Conservation (phyloP, 805 yeast genomes). For the Metschnikowia dekortorum region DNA sequence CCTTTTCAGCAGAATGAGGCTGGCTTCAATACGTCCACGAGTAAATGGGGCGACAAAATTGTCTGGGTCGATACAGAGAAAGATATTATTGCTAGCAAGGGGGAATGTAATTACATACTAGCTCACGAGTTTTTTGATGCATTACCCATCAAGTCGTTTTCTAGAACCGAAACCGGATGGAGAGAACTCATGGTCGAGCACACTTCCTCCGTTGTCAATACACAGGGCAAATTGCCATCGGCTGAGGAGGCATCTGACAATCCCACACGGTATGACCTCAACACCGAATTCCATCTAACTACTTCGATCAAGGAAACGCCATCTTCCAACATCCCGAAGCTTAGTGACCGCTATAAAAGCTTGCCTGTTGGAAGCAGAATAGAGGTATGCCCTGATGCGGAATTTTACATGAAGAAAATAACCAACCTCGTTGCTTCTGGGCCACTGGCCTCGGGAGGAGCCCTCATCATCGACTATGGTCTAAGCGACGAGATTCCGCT, state of each 20-base stretch:
- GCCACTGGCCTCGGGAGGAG: conserved; percentile 49
- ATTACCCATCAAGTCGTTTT: conserved; percentile 68
- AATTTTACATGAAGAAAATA: conserved; percentile 52
- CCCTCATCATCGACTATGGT: conserved; percentile 77
- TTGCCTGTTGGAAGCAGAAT: conserved; percentile 55
- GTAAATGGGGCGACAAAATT: conserved; percentile 50
- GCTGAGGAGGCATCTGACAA: conserved; percentile 6
- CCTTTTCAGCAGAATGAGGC: conserved; percentile 16
- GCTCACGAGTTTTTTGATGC: conserved; percentile 92
- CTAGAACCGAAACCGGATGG: conserved; percentile 67
- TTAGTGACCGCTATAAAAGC: conserved; percentile 46
- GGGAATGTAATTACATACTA: conserved; percentile 54
- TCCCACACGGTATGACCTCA: conserved; percentile 3
- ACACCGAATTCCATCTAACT: conserved; percentile 50
- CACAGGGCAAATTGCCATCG: conserved; percentile 26
- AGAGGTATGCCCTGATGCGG: conserved; percentile 74
- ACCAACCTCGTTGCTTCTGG: conserved; percentile 41
- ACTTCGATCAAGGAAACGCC: conserved; percentile 59
- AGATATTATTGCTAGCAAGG: conserved; percentile 29
- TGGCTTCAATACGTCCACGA: conserved; percentile 34
- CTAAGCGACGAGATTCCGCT: conserved; percentile 57
- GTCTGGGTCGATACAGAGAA: conserved; percentile 60
- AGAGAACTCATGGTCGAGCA: conserved; percentile 70
- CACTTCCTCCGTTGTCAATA: conserved; percentile 32
- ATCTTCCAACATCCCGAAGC: conserved; percentile 51